phyloP scores from a whole-genome alignment of 192 early-diverging fungal species.

The Ramicandelaber brevisporus region DNA sequence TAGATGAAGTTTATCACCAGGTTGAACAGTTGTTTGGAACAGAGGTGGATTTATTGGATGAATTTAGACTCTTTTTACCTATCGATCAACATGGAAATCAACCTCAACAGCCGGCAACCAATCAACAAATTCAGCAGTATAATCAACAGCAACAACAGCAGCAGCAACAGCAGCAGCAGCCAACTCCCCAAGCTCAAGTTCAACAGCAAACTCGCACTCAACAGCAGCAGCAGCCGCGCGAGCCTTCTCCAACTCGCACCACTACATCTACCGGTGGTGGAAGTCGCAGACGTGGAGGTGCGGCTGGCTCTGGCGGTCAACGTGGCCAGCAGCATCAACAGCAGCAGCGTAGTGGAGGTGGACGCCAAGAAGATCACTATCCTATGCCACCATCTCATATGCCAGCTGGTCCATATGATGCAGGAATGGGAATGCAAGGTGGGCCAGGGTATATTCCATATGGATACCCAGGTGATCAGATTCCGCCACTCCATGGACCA shows the following conservation, averaged over 20 bases:
- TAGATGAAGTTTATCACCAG: constrained; percentile 90
- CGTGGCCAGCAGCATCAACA: neutral
- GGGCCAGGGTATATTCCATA: no score
- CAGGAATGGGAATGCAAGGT: no score
- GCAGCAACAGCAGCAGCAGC: constrained; percentile 1
- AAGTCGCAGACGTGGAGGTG: no score
- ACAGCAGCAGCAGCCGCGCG: no score
- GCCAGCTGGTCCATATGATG: constrained; percentile 2
- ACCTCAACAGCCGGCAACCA: constrained; percentile 19
- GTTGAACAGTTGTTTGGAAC: constrained; percentile 69
- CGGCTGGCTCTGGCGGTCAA: no score
- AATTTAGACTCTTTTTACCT: constrained; percentile 96
- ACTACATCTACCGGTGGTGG: no score
- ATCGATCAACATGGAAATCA: no score
- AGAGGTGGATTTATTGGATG: constrained; percentile 74
- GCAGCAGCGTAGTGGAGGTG: neutral
- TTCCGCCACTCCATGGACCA: no score
- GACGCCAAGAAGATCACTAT: neutral
- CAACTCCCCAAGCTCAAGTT: no score
- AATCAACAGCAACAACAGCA: constrained; percentile 1
- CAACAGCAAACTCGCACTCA: no score
- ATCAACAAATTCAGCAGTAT: constrained; percentile 5
- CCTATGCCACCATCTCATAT: constrained; percentile 4
- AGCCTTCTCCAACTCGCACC: no score
- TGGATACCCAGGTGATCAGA: no score